These are phyloP conservation scores for Capronia epimyces DNA, from an alignment of 2,329 filamentous ascomycete species.

Conservation along the genomic window DNA sequence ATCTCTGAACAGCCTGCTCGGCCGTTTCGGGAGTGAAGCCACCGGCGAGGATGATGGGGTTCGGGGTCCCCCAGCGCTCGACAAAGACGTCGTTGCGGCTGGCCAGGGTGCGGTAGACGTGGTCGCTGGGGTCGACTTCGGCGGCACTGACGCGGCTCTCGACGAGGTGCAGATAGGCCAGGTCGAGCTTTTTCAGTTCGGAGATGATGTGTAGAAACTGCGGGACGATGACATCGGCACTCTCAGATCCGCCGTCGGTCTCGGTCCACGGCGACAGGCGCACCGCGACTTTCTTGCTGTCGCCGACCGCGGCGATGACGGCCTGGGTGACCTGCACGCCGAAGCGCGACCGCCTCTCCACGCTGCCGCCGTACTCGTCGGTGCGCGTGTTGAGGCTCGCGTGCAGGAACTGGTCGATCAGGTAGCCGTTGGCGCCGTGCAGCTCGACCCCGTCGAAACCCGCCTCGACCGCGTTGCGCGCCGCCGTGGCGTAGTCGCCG, in stretches of 20 bases:
- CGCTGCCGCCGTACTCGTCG: constrained; percentile 47
- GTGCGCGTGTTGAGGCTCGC: constrained; percentile 47
- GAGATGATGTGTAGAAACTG: constrained; percentile 54
- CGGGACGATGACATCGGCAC: constrained; percentile 51
- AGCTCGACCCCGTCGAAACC: constrained; percentile 31
- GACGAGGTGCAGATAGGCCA: constrained; percentile 55
- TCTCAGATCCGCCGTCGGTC: constrained; percentile 49
- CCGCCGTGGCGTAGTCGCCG: constrained; percentile 41
- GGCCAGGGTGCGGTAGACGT: no score
- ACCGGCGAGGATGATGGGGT: constrained; percentile 48
- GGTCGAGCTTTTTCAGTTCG: constrained; percentile 46
- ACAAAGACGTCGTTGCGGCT: constrained; percentile 7
- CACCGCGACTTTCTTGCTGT: constrained; percentile 43
- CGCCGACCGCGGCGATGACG: constrained; percentile 29
- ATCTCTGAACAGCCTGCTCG: constrained; percentile 29
- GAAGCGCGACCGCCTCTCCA: constrained; percentile 51
- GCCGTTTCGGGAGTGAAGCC: constrained; percentile 43
- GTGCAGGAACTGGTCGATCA: constrained; percentile 50
- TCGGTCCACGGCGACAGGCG: constrained; percentile 47
- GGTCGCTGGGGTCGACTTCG: no score
- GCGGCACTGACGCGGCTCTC: constrained; percentile 35
- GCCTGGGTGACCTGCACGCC: constrained; percentile 42
- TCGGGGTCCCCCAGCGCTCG: constrained; percentile 39
- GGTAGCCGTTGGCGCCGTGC: constrained; percentile 46
- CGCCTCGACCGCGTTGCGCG: constrained; percentile 49